phyloP scores from a whole-genome alignment of 352 stramenopile species.

The Plasmopara muralis region DNA sequence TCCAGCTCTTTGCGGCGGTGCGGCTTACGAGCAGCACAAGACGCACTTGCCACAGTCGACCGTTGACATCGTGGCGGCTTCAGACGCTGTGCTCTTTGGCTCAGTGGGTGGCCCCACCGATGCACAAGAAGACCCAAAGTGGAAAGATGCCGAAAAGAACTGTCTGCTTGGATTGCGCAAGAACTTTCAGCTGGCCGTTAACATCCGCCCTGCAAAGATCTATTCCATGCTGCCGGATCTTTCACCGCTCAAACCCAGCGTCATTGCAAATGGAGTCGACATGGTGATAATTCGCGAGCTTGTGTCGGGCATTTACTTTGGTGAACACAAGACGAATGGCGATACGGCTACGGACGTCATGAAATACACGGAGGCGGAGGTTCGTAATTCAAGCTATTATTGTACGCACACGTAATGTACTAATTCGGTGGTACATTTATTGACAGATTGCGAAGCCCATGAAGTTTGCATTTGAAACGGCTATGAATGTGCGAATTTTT shows the following conservation, averaged over 20 bases:
- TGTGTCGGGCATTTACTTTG: conserved; percentile 99
- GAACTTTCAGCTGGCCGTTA: conserved; percentile 96
- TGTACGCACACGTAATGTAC: not conserved
- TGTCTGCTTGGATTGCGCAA: conserved; percentile 97
- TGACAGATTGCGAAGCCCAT: conserved; percentile 64
- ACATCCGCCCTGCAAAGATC: conserved; percentile 97
- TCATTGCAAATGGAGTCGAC: conserved; percentile 94
- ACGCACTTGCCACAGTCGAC: conserved; percentile 93
- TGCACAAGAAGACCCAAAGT: conserved; percentile 82
- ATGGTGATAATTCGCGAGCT: conserved; percentile 99
- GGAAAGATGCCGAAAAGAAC: conserved; percentile 91
- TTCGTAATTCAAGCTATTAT: not conserved
- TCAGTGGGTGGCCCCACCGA: conserved; percentile 96
- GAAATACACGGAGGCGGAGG: conserved; percentile 95
- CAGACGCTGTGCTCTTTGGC: conserved; percentile 92
- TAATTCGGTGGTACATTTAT: no score
- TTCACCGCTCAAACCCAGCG: conserved; percentile 95
- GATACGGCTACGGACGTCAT: conserved; percentile 91
- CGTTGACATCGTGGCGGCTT: conserved; percentile 87
- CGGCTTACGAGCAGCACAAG: conserved; percentile 89
- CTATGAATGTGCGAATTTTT: conserved; percentile 44
- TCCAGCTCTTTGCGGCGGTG: conserved; percentile 94
- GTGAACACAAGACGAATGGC: conserved; percentile 72
- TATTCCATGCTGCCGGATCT: conserved; percentile 96
- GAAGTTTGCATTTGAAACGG: conserved; percentile 83